phyloP scores from a whole-genome alignment of 2,329 filamentous ascomycete genomes.

The Lecanoromycetidae sp. region DNA sequence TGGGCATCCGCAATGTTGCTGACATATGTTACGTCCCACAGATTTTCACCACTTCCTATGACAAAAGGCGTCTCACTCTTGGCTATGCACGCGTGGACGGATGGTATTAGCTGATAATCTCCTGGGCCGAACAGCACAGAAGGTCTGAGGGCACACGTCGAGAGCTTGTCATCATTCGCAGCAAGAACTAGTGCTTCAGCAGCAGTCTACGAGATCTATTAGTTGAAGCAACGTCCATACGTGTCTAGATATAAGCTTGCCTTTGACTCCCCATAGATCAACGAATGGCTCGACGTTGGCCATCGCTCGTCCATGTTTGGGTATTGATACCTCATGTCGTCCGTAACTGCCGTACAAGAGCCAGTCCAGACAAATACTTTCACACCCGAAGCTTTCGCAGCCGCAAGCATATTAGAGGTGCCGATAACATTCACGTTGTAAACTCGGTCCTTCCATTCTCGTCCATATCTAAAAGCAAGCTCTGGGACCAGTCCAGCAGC shows the following conservation, averaged over 20 bases:
- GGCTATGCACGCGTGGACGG: constrained; percentile 33
- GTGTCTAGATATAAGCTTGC: constrained; percentile 17
- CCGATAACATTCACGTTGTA: constrained; percentile 18
- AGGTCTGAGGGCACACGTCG: constrained; percentile 32
- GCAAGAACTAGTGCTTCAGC: constrained; percentile 32
- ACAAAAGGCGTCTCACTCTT: constrained; percentile 32
- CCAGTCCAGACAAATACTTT: constrained; percentile 19
- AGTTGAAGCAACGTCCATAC: constrained; percentile 1
- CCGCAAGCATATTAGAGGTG: constrained; percentile 18
- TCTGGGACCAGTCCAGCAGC: constrained; percentile 17
- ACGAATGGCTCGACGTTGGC: constrained; percentile 25
- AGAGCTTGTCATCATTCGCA: constrained; percentile 25
- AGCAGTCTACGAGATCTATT: constrained; percentile 23
- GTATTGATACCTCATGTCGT: constrained; percentile 16
- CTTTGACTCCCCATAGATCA: constrained; percentile 36
- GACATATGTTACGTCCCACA: constrained; percentile 35
- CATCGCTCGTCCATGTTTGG: constrained; percentile 19
- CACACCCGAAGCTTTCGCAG: constrained; percentile 12
- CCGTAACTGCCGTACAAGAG: constrained; percentile 17
- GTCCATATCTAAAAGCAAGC: constrained; percentile 14
- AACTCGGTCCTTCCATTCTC: constrained; percentile 6
- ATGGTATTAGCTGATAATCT: constrained; percentile 31
- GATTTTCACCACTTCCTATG: constrained; percentile 30
- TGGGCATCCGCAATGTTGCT: constrained; percentile 35
- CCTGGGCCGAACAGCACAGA: constrained; percentile 34